phyloP scores from a whole-genome alignment of 2,329 filamentous ascomycete species.

The Xylariaceae sp. region DNA sequence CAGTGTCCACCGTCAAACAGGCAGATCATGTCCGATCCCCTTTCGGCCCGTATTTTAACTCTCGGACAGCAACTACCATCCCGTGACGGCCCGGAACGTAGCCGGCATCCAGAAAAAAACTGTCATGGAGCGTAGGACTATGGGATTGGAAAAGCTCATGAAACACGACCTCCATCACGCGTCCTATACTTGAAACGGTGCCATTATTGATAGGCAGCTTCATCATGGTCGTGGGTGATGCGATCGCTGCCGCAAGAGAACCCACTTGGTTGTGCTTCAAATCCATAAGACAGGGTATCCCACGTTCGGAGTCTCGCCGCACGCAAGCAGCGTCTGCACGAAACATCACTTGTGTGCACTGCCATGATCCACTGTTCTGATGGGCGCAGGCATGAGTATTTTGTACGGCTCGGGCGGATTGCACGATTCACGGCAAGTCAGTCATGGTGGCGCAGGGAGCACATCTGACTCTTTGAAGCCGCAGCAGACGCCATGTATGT shows the following conservation, averaged over 20 bases:
- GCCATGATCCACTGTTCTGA: not conserved
- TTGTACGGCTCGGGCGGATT: not conserved
- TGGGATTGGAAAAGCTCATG: not conserved
- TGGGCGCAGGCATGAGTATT: not conserved
- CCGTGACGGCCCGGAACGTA: not conserved
- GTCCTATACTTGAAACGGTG: not conserved
- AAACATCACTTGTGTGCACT: not conserved
- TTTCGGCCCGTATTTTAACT: not conserved
- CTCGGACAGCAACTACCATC: not conserved
- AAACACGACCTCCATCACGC: not conserved
- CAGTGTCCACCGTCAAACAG: not conserved
- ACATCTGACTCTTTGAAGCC: not conserved
- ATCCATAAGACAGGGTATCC: not conserved
- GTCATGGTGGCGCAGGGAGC: not conserved
- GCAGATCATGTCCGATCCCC: not conserved
- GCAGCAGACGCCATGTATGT: not conserved
- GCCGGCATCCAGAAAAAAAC: too few relatives aligned
- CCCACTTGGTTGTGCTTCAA: not conserved
- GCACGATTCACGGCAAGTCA: not conserved
- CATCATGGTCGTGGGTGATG: not conserved
- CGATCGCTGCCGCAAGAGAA: not conserved
- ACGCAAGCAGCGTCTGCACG: not conserved
- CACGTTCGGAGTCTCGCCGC: not conserved
- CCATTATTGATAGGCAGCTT: not conserved
- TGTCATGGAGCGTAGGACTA: too few relatives aligned